Evolutionary conservation across 345 rosid genomes (phyloP), one percentile per base, ranked within the genome.

Genomic region (Draba incana): DNA sequence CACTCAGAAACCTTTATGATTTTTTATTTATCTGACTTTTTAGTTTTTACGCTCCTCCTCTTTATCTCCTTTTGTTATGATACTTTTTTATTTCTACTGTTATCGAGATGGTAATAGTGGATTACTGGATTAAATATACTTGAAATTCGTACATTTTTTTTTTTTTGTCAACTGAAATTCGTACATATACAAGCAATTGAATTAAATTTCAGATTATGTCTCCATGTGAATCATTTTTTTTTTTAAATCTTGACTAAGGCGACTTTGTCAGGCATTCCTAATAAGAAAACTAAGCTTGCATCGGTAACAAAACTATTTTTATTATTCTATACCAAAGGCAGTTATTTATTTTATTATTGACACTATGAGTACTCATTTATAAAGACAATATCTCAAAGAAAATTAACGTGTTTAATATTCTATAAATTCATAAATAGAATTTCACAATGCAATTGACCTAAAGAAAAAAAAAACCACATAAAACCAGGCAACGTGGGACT

Each of bases 11-110:
- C 46, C 39, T 46, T 45, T 46, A 6, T 31, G 6, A 31, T 23
- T 57, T 23, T 49, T 14, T 6, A 62, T 44, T n/a, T 37, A 28
- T 48, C 46, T 57, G 45, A 69, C 60, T 50, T 59, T 47, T 57
- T 5, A 69, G 52, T 50, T 59, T 47, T 57, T 5, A 69, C 58
- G 27, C n/a, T 57, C 30, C 15, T 48, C 8, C 41, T 3, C 1
- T 38, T 28, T 28, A 28, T 28, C 31, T 20, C 20, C 1, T 20
- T 20, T 20, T 20, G 0, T 20, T 20, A 20, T 20, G 20, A 20
- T 20, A 20, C 20, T 20, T 20, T 20, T 20, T 20, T 33, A 33
- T 6, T 33, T 33, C 8, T 33, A 33, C 8, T 5, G 37, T 33
- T 33, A 6, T 33, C 37, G 37, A 33, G 37, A 33, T 33, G 6